Base-by-base conservation (phyloP, 441 rosid species). In the Cnidoscolus chayamansa region DNA sequence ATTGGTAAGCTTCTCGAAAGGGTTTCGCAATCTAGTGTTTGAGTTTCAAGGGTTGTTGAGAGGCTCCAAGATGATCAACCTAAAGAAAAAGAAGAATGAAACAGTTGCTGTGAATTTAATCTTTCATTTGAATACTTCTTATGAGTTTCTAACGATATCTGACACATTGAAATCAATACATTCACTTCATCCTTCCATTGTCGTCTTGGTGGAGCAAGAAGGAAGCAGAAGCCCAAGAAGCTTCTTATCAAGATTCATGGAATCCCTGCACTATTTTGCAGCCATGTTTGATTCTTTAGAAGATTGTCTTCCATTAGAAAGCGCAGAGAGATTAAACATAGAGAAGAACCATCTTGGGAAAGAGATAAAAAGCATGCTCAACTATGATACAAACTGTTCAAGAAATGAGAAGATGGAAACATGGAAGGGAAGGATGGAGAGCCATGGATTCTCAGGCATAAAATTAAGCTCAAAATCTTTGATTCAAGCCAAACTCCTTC, bases 211-310 rank as follows among this genome's bases (percentile, higher is more conserved):
- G 48, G 94, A 89, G 72, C 90, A 83, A 75, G 88, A 86, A 58
- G 86, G 86, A 7, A 80, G 80, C 75, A 72, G 80, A 62, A 83
- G 71, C 25, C 77, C 86, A 0, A 68, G 74, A 68, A 83, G 74
- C 61, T 89, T 89, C 79, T 50, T 89, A 0, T 81, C 90, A 12
- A 84, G 85, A 72, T 87, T 89, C 81, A 86, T 84, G 88, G 94
- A 87, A 50, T 87, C 88, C 31, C 30, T 89, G 7, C 94, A 87
- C 70, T 84, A 84, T 59, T 86, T 82, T 15, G 88, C 91, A 0
- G 93, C 93, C 45, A 87, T 89, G 87, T 89, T 86, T 10, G 94
- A 87, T 79, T 89, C 94, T 0, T 59, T 89, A 50, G 90, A 87
- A 13, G 90, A 89, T 69, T 86, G 86, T 48, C 83, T 89, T 1